These are phyloP conservation scores for Ophiocytium majus DNA, from an alignment of 352 stramenopile genomes.

Conservation along the genomic window DNA sequence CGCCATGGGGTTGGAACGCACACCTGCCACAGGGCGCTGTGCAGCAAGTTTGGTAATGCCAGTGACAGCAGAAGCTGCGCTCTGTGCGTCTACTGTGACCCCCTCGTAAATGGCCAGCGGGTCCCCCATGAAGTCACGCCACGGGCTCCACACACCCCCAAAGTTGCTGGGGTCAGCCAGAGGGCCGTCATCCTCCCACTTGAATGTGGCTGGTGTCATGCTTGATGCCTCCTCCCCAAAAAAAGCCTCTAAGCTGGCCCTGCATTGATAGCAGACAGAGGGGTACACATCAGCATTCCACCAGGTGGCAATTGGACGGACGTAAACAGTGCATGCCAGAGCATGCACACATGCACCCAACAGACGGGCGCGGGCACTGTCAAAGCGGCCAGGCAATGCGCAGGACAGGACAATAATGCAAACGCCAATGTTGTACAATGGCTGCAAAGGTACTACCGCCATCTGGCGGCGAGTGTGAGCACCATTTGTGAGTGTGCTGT, in stretches of 20 bases:
- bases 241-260: conserved; percentile 28
- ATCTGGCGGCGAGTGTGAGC: neutral
- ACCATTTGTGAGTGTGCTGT: neutral
- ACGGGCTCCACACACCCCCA: conserved; percentile 44
- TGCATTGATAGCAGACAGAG: neutral
- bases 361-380: neutral
- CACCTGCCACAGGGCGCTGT: neutral
- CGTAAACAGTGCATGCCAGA: neutral
- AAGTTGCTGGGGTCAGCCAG: conserved; percentile 52
- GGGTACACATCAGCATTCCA: neutral
- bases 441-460: too few species aligned
- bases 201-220: conserved; percentile 28
- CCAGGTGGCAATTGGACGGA: neutral
- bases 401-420: too few species aligned
- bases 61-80: neutral
- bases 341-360: neutral
- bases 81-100: neutral
- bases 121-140: conserved; percentile 40
- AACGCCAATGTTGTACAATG: too few species aligned
- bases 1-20: neutral
- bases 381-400: too few species aligned
- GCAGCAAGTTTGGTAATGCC: neutral
- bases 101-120: conserved; percentile 37
- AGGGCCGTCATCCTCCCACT: conserved; percentile 53
- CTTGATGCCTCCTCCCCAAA: conserved; percentile 9